Conservation (phyloP, 495 filamentous ascomycete genomes). For the Elasticomyces elasticus region DNA sequence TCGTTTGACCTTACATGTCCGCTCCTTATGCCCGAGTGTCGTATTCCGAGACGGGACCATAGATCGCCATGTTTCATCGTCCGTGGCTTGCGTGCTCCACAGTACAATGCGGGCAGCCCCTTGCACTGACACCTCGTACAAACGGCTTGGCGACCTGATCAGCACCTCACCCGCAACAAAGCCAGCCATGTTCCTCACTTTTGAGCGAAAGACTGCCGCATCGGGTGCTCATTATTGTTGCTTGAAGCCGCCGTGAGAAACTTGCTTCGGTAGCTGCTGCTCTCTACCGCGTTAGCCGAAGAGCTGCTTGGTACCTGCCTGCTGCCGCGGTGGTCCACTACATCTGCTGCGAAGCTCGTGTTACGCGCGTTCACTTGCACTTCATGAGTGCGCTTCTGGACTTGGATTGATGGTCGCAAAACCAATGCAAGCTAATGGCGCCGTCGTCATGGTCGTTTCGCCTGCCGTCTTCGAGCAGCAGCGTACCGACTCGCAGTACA, state of each 20-base stretch:
- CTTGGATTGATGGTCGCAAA: not conserved
- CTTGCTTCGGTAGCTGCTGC: not conserved
- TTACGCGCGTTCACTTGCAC: not conserved
- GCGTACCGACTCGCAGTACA: not conserved
- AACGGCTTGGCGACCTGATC: not conserved
- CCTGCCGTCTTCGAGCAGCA: slow-evolving; percentile 13
- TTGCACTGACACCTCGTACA: not conserved
- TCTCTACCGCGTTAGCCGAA: not conserved
- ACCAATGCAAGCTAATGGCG: slow-evolving; percentile 9
- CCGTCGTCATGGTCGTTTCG: slow-evolving; percentile 25
- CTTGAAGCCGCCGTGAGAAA: not conserved
- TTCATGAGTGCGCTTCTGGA: not conserved
- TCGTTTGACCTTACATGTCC: too few species aligned
- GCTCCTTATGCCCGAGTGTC: too few species aligned
- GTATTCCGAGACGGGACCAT: too few species aligned
- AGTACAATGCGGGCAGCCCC: too few species aligned
- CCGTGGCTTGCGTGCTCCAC: too few species aligned
- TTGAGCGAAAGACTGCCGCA: too few species aligned
- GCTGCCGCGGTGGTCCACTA: not conserved
- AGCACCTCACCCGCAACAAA: not conserved
- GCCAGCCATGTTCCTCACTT: not conserved
- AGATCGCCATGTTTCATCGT: too few species aligned
- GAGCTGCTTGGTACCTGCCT: slow-evolving; percentile 3
- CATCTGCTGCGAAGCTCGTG: not conserved
- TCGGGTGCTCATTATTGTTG: not conserved